Evolutionary conservation across 331 rosid genomes (phyloP), one percentile per base, ranked within the genome.

Genomic region (Pyracantha coccinea): DNA sequence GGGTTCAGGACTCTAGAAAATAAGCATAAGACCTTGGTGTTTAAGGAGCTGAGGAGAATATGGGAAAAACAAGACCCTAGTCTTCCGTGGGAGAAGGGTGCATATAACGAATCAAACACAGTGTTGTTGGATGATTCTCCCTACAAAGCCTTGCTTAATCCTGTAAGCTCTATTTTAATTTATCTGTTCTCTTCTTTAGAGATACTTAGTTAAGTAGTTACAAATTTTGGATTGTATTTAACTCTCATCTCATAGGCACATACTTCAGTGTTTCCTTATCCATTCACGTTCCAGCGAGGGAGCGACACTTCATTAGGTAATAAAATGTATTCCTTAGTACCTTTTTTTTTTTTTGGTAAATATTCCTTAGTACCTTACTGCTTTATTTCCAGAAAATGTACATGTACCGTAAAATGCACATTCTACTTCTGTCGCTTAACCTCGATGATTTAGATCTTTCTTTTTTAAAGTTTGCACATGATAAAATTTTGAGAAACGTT

Each of bases 61-160:
- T 93, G 98, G 97, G 90, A 89, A 74, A 89, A 89, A 63, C 83
- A 83, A 8, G 92, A 89, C 75, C 86, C 90, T 17, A 70, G 64
- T 84, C 92, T 89, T 86, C 97, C 92, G 21, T 93, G 97, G 96
- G 85, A 85, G 79, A 86, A 80, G 53, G 97, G 96, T 23, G 83
- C 83, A 67, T 93, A 79, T 57, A 80, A 86, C 17, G 88, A 88
- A 82, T 79, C 89, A 21, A 93, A 93, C 33, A 91, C 98, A 0
- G 73, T 91, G 75, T 76, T 93, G 75, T 62, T 91, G 86, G 98
- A 93, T 79, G 98, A 93, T 85, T 93, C 98, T 55, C 98, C 97
- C 0, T 88, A 91, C 85, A 93, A 93, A 84, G 91, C 90, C n/a
- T 82, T 91, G 73, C 91, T 89, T 77, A 93, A 93, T 79, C 96